Evolutionary conservation across 331 rosid species (phyloP), one percentile per base, ranked within the genome.

Genomic region (Cydonia oblonga): DNA sequence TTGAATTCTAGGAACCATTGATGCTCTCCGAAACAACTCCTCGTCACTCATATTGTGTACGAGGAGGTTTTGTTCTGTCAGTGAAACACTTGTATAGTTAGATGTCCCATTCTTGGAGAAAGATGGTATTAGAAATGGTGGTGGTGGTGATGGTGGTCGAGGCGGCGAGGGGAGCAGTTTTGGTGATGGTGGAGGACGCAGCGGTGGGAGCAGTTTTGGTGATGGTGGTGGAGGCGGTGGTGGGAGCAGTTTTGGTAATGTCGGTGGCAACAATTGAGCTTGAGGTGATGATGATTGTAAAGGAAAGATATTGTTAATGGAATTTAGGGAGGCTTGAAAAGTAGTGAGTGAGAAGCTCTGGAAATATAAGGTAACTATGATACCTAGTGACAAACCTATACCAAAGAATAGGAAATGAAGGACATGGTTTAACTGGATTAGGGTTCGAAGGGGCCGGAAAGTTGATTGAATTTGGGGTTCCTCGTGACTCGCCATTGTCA

Each of bases 1-100:
- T 23, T 76, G n/a, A 32, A 58, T 51, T 42, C 22, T 72, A 69
- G 75, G 73, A 67, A 75, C 74, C 91, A 63, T 74, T 5, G 79
- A 59, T 44, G 84, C 90, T 69, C 76, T 82, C 77, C 65, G 8
- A 49, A 89, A 68, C 64, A 89, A 75, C 75, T 89, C 88, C 68
- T 83, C 79, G 65, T 89, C 96, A 8, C 78, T 85, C 92, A 89
- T 87, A 44, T 85, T 86, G 68, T 85, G 96, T 62, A 67, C 28
- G 9, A 69, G 64, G 23, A 64, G 52, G 35, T 56, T 49, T 42
- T 76, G 42, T 64, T 72, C 78, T 26, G 60, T 75, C 28, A 71
- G 49, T 7, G 57, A 51, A 23, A 25, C 69, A 25, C 29, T 70
- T 19, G 15, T 40, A 40, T 40, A 1, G 46, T 73, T 63, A 58